Base-by-base conservation (phyloP, 1,284 basidiomycete genomes). In the Inonotus obliquus region DNA sequence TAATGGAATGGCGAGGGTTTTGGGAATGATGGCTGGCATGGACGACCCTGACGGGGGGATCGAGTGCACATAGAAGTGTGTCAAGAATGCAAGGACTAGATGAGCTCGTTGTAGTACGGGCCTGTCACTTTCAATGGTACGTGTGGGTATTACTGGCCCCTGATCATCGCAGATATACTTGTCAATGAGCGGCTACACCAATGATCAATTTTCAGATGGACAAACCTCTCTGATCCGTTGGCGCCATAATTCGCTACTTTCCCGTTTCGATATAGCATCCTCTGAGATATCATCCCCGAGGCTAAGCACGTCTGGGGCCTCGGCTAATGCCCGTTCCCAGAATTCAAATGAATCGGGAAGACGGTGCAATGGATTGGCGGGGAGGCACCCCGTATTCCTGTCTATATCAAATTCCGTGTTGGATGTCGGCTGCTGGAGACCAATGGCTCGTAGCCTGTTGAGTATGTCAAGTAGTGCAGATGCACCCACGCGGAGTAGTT, bases 21-120 rank as follows among this genome's bases (percentile, higher is more conserved):
- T 80, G 1, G 95, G 96, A 38, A 97, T 81, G 54, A 80, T 68
- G 54, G 84, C 73, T 1, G 77, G 73, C 54, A 71, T 72, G n/a
- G 73, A 68, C 44, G 71, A 69, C 14, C 75, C 73, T 25, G 75
- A 68, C 0, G 75, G 72, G 14, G 86, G 86, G 54, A 84, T 81
- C 1, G 90, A 91, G 75, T 98, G 94, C 45, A 89, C 86, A 75
- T 94, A 98, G 71, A 92, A 93, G 75, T 95, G 92, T 32, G 91
- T 82, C 35, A 98, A 81, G 81, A 91, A 97, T 10, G 94, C 84
- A 54, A 98, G 82, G 54, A 98, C 91, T 69, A 91, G 79, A 74
- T 97, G 94, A 1, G 92, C 94, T 54, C 96, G 84, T 62, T 96
- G 87, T 9, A 92, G 80, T 47, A 79, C 74, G 14, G 85, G 83